Evolutionary conservation across 164 flowering plant genomes (phyloP).

Genomic region (Saururus chinensis): DNA sequence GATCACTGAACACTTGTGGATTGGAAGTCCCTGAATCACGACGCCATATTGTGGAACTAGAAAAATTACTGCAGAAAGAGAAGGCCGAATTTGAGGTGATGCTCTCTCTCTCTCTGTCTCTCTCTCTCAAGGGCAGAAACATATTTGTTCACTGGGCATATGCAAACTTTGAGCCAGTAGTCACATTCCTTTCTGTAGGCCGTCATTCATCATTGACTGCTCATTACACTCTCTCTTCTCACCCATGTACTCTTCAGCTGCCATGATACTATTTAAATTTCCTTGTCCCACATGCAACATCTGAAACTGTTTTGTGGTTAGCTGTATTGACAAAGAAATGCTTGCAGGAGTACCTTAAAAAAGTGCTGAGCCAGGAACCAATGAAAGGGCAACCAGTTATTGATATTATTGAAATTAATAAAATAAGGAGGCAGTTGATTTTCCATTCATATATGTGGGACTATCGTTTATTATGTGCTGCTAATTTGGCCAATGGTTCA

Average conservation of each 20-base stretch:
- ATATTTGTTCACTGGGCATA: too few species aligned
- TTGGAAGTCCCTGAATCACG: constrained; percentile 37
- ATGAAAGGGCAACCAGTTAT: constrained; percentile 48
- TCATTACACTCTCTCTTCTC: not conserved
- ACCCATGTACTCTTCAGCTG: not conserved
- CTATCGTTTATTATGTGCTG: constrained; percentile 54
- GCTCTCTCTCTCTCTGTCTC: too few species aligned
- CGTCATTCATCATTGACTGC: too few species aligned
- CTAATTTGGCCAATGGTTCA: constrained; percentile 23
- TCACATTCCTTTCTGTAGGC: too few species aligned
- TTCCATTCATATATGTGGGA: constrained; percentile 88
- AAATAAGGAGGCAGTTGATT: constrained; percentile 67
- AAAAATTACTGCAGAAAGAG: constrained; percentile 59
- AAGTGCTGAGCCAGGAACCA: constrained; percentile 35
- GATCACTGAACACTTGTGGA: constrained; percentile 8
- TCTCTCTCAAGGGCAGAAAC: too few species aligned
- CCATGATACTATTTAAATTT: too few species aligned
- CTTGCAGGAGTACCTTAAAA: constrained; percentile 53
- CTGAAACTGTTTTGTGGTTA: not conserved
- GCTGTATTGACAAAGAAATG: not conserved
- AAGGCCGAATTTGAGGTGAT: constrained; percentile 77
- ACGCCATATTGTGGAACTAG: constrained; percentile 44
- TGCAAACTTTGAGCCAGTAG: too few species aligned
- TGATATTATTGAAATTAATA: constrained; percentile 83
- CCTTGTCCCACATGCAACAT: not conserved